Percentiles rank a stretch among this genome's conserved stretches.
phyloP scores from a whole-genome alignment of 2,329 filamentous ascomycete species.

The Diplodia intermedia region DNA sequence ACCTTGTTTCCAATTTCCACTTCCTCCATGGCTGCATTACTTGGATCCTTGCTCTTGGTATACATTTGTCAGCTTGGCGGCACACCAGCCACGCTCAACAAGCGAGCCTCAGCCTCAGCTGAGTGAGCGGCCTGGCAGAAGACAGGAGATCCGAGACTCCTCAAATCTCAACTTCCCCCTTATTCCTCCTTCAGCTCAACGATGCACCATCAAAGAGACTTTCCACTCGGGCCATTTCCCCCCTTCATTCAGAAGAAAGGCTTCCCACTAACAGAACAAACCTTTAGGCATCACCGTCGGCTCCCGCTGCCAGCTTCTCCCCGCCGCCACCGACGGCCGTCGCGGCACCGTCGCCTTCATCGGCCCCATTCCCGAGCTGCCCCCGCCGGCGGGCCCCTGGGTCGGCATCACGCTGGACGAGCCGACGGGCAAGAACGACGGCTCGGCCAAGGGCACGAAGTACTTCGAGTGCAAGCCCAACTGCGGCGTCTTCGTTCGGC shows the following conservation, averaged over 20 bases:
- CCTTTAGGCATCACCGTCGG: slow-evolving; percentile 51
- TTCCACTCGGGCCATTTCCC: not conserved
- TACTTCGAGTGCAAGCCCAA: slow-evolving; percentile 76
- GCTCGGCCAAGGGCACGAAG: slow-evolving; percentile 68
- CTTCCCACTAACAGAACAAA: not conserved
- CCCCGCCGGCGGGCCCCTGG: slow-evolving; percentile 67
- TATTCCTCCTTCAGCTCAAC: not conserved
- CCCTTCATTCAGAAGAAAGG: not conserved
- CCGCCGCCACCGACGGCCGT: slow-evolving; percentile 69
- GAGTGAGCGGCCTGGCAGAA: not conserved
- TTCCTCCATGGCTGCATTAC: not conserved
- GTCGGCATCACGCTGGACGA: slow-evolving; percentile 77
- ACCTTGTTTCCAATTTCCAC: not conserved
- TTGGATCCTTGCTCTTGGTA: not conserved
- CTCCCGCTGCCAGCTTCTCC: slow-evolving; percentile 55
- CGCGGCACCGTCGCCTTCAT: slow-evolving; percentile 75
- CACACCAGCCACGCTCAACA: not conserved
- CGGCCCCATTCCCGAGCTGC: slow-evolving; percentile 77
- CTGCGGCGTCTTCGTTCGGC: slow-evolving; percentile 78
- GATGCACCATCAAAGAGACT: slow-evolving; percentile 6
- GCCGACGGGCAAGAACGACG: slow-evolving; percentile 83
- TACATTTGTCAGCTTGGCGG: not conserved
- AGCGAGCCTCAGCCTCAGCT: not conserved
- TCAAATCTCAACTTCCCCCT: not conserved
- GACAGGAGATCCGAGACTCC: not conserved